These are phyloP conservation scores for Coemansia sp. DNA, from an alignment of 192 early-diverging fungal genomes.

Conservation along the genomic window DNA sequence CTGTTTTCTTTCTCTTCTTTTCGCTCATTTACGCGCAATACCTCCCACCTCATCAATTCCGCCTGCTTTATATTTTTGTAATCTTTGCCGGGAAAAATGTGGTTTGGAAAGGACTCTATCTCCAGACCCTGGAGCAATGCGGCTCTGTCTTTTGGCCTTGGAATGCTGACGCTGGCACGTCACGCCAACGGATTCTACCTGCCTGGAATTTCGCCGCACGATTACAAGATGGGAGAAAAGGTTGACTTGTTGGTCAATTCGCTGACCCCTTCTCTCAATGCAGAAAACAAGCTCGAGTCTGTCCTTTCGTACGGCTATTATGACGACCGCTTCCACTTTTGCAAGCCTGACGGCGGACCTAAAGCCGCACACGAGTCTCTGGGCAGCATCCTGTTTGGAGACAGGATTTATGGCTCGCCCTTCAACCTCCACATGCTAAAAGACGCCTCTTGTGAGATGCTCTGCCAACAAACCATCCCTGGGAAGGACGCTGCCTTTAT, in stretches of 20 bases:
- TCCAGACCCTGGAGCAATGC: conserved; percentile 15
- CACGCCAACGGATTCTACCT: conserved; percentile 76
- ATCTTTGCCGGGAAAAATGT: conserved; percentile 12
- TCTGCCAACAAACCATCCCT: conserved; percentile 66
- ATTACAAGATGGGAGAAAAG: conserved; percentile 67
- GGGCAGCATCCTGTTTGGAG: conserved; percentile 94
- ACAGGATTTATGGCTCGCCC: conserved; percentile 82
- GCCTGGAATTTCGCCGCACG: conserved; percentile 88
- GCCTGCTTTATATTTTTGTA: background rate
- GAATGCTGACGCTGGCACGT: conserved; percentile 16
- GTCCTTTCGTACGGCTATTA: conserved; percentile 90
- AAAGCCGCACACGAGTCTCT: conserved; percentile 74
- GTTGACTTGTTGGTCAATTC: conserved; percentile 87
- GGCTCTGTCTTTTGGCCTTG: conserved; percentile 18
- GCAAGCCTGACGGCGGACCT: conserved; percentile 66
- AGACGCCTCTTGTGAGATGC: conserved; percentile 61
- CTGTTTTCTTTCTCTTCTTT: conserved; percentile 5
- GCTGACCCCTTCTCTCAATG: conserved; percentile 69
- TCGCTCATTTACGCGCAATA: conserved; percentile 2
- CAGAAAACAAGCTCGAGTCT: conserved; percentile 66
- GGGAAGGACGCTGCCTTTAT: conserved; percentile 82
- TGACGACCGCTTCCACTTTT: conserved; percentile 83
- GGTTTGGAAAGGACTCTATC: conserved; percentile 12
- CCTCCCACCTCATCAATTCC: background rate
- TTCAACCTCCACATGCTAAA: conserved; percentile 71